phyloP scores from a whole-genome alignment of 108 stramenopile genomes.

The Cyclotella baltica region DNA sequence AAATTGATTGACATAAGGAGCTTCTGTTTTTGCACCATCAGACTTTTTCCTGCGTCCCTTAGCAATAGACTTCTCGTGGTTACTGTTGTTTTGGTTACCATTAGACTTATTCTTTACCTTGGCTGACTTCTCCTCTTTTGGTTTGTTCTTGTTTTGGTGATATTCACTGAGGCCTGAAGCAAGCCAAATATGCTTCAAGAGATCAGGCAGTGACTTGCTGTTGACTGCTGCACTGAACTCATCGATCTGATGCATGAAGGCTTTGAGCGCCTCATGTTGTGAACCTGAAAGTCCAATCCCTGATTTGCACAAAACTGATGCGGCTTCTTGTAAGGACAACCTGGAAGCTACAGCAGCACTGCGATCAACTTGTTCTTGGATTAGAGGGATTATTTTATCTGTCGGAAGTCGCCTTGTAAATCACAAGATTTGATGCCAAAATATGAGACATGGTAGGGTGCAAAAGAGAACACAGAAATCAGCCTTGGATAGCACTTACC shows the following conservation, averaged over 20 bases:
- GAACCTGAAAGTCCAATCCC: neutral
- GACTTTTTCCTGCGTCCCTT: too few species aligned
- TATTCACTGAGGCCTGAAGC: neutral
- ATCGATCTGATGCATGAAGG: neutral
- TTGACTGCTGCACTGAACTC: neutral
- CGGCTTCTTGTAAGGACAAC: neutral
- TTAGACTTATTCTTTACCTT: too few species aligned
- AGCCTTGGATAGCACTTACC: too few species aligned
- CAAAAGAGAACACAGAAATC: neutral
- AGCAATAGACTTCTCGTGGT: too few species aligned
- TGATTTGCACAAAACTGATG: neutral
- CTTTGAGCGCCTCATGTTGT: neutral
- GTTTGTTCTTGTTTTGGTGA: neutral
- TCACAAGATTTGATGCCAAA: too few species aligned
- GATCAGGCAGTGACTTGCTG: neutral
- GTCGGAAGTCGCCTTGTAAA: neutral
- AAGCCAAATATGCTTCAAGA: neutral
- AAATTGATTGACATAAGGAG: neutral
- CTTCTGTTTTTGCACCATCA: too few species aligned
- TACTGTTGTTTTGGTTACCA: too few species aligned
- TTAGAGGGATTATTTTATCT: neutral
- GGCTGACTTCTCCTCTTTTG: neutral
- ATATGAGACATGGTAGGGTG: neutral
- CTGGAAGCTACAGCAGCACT: neutral
- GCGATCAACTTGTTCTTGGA: neutral